These are phyloP conservation scores for Castanea sativa DNA, from an alignment of 306 rosid species.

Conservation along the genomic window DNA sequence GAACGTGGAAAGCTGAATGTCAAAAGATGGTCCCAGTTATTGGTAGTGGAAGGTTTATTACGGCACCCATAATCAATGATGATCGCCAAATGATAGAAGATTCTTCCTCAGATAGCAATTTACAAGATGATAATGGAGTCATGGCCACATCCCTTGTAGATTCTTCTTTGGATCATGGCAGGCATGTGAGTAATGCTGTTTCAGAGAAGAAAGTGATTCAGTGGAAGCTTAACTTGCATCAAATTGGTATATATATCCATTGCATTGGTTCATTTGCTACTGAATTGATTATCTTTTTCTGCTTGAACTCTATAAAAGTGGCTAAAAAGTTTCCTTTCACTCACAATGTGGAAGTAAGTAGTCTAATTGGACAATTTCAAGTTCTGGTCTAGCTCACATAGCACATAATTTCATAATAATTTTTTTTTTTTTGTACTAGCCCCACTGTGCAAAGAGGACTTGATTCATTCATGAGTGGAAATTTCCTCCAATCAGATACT, in stretches of 20 bases:
- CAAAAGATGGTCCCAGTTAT: constrained; percentile 70
- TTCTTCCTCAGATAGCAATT: constrained; percentile 28
- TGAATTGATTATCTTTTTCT: not conserved
- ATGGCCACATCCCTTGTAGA: not conserved
- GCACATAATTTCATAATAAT: not conserved
- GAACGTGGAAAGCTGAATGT: constrained; percentile 76
- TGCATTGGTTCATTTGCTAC: constrained; percentile 5
- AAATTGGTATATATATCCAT: constrained; percentile 64
- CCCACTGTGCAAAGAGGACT: constrained; percentile 5
- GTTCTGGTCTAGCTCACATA: not conserved
- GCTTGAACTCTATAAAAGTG: constrained; percentile 4
- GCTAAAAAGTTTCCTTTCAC: constrained; percentile 16
- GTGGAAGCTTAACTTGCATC: constrained; percentile 78
- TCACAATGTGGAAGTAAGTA: constrained; percentile 6
- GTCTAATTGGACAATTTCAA: not conserved
- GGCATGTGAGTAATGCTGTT: constrained; percentile 17
- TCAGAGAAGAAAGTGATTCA: constrained; percentile 66
- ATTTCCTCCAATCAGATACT: too few species aligned
- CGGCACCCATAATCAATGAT: constrained; percentile 52
- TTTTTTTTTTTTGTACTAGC: not conserved
- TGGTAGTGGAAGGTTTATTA: constrained; percentile 71
- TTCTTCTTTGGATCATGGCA: constrained; percentile 3
- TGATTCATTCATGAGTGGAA: constrained; percentile 5
- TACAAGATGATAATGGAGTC: not conserved
- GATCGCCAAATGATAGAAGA: constrained; percentile 51